phyloP scores from a whole-genome alignment of 805 yeast genomes.

The Wickerhamiella parazyma region DNA sequence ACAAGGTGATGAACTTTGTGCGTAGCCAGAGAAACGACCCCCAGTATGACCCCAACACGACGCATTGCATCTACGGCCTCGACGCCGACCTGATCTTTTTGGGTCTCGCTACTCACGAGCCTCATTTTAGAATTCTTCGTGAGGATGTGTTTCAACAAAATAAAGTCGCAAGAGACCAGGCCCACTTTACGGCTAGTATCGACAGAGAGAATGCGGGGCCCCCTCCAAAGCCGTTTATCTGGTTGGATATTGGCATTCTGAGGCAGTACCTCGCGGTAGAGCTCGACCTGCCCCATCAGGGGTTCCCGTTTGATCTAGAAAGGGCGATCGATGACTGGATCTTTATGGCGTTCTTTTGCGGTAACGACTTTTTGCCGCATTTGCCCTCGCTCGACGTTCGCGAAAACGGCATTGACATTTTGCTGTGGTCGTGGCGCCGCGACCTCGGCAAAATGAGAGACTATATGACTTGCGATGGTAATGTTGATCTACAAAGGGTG shows the following conservation, averaged over 20 bases:
- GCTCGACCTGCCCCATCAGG: conserved; percentile 50
- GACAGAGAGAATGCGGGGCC: conserved; percentile 23
- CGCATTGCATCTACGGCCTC: conserved; percentile 92
- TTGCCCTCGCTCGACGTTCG: conserved; percentile 88
- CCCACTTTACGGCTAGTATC: conserved; percentile 25
- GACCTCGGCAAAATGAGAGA: conserved; percentile 52
- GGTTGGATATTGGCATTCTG: conserved; percentile 81
- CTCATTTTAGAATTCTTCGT: conserved; percentile 83
- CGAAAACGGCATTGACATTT: conserved; percentile 77
- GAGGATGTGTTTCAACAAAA: conserved; percentile 93
- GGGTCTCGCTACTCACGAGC: conserved; percentile 95
- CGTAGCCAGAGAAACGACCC: conserved; percentile 81
- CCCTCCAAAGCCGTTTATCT: conserved; percentile 61
- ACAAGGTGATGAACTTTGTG: conserved; percentile 91
- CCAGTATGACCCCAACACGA: conserved; percentile 78
- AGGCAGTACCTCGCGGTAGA: conserved; percentile 83
- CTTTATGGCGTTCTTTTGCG: conserved; percentile 95
- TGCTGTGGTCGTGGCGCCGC: conserved; percentile 74
- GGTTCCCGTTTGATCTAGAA: conserved; percentile 75
- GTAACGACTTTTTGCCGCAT: conserved; percentile 96
- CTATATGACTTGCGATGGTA: conserved; percentile 84
- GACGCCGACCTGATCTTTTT: conserved; percentile 96
- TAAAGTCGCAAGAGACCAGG: conserved; percentile 26
- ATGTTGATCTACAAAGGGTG: conserved; percentile 59
- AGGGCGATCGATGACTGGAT: conserved; percentile 98